These are phyloP conservation scores for Monilinia aucupariae DNA, from an alignment of 2,329 filamentous ascomycete species.

Conservation along the genomic window DNA sequence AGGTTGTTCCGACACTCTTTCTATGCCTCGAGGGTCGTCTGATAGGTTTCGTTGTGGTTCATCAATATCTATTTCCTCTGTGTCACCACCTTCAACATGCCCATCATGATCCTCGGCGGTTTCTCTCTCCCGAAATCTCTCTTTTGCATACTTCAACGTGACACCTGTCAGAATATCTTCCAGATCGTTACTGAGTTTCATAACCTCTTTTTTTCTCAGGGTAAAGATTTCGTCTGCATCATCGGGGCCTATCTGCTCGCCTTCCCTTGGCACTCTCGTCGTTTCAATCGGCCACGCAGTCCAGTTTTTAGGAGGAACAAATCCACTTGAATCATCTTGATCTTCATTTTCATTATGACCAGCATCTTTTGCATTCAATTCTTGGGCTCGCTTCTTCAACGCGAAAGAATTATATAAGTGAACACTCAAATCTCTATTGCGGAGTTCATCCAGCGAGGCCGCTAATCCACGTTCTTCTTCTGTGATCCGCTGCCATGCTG, in stretches of 20 bases:
- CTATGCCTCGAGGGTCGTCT: not conserved
- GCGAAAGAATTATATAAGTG: constrained; percentile 77
- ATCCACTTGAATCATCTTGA: constrained; percentile 30
- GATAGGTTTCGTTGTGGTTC: not conserved
- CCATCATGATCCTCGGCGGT: constrained; percentile 5
- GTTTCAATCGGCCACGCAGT: constrained; percentile 77
- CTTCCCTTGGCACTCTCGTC: constrained; percentile 53
- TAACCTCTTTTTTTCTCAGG: constrained; percentile 41
- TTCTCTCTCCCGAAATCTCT: constrained; percentile 48
- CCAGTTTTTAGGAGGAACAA: constrained; percentile 59
- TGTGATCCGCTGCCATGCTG: constrained; percentile 62
- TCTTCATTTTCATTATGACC: constrained; percentile 32
- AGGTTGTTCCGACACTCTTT: constrained; percentile 15
- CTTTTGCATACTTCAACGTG: constrained; percentile 62
- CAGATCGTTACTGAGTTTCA: constrained; percentile 54
- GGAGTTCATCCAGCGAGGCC: constrained; percentile 56
- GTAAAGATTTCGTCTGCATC: constrained; percentile 49
- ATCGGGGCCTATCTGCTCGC: constrained; percentile 43
- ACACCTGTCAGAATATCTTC: constrained; percentile 65
- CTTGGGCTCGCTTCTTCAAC: constrained; percentile 49
- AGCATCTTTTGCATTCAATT: constrained; percentile 16
- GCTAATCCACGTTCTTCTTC: constrained; percentile 57
- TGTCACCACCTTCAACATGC: constrained; percentile 19
- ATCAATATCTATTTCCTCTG: constrained; percentile 17
- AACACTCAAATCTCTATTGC: constrained; percentile 61